Conservation (phyloP, 306 rosid species). For the Senna tora region DNA sequence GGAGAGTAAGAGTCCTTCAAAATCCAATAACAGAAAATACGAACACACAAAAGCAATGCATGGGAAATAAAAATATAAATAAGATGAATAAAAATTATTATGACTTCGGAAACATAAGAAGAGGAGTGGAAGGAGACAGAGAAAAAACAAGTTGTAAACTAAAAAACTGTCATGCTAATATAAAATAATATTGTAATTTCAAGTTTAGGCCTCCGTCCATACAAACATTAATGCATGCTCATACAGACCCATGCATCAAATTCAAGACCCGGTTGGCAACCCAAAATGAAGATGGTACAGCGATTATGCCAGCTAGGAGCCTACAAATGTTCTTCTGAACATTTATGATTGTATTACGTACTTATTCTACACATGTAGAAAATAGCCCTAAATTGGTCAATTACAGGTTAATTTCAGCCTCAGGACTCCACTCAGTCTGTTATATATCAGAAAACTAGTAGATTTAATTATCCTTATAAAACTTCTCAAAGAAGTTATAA, state of each 20-base stretch:
- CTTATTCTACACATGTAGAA: not conserved
- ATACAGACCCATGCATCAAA: not conserved
- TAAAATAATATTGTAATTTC: not conserved
- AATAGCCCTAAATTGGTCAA: slow-evolving; percentile 1
- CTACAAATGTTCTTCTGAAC: not conserved
- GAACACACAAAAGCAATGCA: too few species aligned
- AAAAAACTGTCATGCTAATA: not conserved
- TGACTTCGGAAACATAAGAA: too few species aligned
- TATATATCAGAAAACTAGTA: not conserved
- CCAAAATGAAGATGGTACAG: not conserved
- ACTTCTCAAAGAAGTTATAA: not conserved
- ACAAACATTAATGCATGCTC: not conserved
- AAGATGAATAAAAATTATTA: too few species aligned
- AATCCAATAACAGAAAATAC: too few species aligned
- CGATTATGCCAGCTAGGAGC: not conserved
- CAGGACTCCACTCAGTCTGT: not conserved
- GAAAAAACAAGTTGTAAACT: not conserved
- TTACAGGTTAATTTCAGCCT: not conserved
- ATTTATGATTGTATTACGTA: not conserved
- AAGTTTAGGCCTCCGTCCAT: not conserved
- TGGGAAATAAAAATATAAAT: too few species aligned
- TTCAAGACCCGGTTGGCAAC: not conserved
- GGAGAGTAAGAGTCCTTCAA: too few species aligned
- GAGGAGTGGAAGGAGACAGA: too few species aligned
- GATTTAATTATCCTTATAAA: not conserved